phyloP scores from a whole-genome alignment of 2,329 filamentous ascomycete species.

The Penicillium sclerotigenum region DNA sequence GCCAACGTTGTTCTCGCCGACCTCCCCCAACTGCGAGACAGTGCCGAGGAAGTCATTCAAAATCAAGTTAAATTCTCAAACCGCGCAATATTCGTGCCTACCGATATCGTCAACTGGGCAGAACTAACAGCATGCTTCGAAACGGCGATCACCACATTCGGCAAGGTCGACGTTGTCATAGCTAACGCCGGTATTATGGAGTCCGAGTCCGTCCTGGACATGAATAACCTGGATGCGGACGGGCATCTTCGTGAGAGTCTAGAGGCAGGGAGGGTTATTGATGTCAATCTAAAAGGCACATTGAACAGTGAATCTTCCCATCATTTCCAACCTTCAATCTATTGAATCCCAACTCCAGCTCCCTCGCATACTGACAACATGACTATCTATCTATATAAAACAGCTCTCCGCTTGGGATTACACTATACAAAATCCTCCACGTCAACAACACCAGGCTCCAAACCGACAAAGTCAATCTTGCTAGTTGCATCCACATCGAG shows the following conservation, averaged over 20 bases:
- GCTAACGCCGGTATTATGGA: conserved; percentile 46
- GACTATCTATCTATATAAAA: not conserved
- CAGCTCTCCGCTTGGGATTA: conserved; percentile 33
- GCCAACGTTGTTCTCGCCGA: conserved; percentile 44
- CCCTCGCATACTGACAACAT: not conserved
- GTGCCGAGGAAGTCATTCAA: conserved; percentile 6
- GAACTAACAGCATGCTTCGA: conserved; percentile 38
- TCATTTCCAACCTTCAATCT: not conserved
- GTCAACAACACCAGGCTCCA: conserved; percentile 9
- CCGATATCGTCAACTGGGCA: conserved; percentile 38
- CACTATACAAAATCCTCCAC: conserved; percentile 21
- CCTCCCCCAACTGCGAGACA: not conserved
- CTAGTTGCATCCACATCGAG: conserved; percentile 44
- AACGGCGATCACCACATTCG: conserved; percentile 31
- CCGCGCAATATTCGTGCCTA: conserved; percentile 32
- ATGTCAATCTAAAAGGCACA: conserved; percentile 47
- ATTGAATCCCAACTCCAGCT: not conserved
- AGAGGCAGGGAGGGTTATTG: conserved; percentile 33
- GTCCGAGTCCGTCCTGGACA: conserved; percentile 20
- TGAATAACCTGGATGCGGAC: conserved; percentile 24
- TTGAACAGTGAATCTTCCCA: conserved; percentile 40
- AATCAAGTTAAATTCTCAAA: conserved; percentile 7
- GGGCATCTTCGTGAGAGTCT: conserved; percentile 19
- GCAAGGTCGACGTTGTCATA: conserved; percentile 41
- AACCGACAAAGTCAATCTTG: conserved; percentile 37